Base-by-base conservation (phyloP, 331 rosid species). In the Malus hybrid region DNA sequence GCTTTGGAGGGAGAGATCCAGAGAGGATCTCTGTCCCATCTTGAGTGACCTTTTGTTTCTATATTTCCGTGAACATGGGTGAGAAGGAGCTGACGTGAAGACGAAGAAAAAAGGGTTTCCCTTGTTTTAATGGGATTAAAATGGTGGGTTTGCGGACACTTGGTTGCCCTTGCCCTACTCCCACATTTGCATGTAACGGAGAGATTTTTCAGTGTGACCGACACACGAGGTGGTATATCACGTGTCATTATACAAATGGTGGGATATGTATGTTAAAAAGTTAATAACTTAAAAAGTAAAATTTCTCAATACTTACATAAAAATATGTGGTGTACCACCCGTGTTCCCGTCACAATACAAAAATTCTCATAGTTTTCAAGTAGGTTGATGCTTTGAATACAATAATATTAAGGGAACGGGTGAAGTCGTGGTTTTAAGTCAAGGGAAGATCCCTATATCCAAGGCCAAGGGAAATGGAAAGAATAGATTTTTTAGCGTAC, bases 171-270 rank as follows among this genome's bases (percentile, higher is more conserved):
- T 59, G 64, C 27, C 24, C 29, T 81, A 83, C 82, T 79, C 81
- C 80, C 20, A 82, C 93, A 80, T 66, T 88, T 86, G 93, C 93
- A 90, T 90, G 90, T 79, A 20, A 57, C 27, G 55, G 78, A 33
- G 2, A 33, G 36, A 33, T 33, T 33, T 33, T 33, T 33, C 8
- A 33, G 0, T 33, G 8, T 33, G 36, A 33, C 0, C 36, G 0
- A 0, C 0, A 33, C 8, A 33, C 36, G 8, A 33, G 2, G 0
- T 33, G 36, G 0, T 33, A 6, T 0, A 33, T 6, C 36, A 33
- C 36, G 36, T 33, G 2, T 33, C 0, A 33, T 1, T 33, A 33
- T 6, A 33, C 36, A 33, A 33, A 33, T 33, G 2, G 8, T 33
- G 36, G 0, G 36, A 33, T 33, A 33, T 33, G 7, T 33, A 0